Conservation (phyloP, 1,284 basidiomycete genomes). For the Sanghuangporus weigelae region DNA sequence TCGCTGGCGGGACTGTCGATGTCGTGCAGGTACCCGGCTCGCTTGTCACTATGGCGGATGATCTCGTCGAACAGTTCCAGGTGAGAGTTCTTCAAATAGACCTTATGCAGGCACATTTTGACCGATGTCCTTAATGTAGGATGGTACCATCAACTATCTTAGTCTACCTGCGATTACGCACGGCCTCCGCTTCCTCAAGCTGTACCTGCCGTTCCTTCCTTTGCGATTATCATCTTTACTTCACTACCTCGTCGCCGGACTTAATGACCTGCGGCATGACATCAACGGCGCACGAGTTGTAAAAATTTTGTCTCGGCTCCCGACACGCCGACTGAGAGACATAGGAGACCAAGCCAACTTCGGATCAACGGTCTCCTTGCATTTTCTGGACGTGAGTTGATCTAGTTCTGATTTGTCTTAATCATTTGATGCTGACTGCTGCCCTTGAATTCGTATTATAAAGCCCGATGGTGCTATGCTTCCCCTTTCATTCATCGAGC, state of each 20-base stretch:
- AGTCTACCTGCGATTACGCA: constrained; percentile 69
- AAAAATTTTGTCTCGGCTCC: constrained; percentile 56
- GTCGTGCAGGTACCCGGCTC: constrained; percentile 74
- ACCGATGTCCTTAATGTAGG: constrained; percentile 38
- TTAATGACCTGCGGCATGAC: constrained; percentile 55
- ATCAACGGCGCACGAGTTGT: constrained; percentile 51
- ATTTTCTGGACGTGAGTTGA: constrained; percentile 58
- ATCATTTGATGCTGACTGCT: constrained; percentile 14
- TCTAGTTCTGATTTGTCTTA: constrained; percentile 1
- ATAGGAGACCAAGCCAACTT: constrained; percentile 63
- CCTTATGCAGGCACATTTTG: constrained; percentile 7
- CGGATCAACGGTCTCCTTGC: constrained; percentile 57
- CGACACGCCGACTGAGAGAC: constrained; percentile 42
- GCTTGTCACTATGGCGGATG: constrained; percentile 54
- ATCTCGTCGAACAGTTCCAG: constrained; percentile 70
- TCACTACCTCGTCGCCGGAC: constrained; percentile 43
- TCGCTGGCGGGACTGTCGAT: constrained; percentile 77
- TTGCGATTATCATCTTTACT: constrained; percentile 63
- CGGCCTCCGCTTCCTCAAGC: constrained; percentile 67
- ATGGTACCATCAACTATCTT: constrained; percentile 79
- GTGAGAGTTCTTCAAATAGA: constrained; percentile 32
- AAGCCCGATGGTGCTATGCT: constrained; percentile 62
- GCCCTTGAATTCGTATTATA: constrained; percentile 14
- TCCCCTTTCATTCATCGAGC: constrained; percentile 65
- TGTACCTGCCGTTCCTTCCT: constrained; percentile 72